phyloP scores from a whole-genome alignment of 257 asterid genomes.

The Solanum megistacrolobum region DNA sequence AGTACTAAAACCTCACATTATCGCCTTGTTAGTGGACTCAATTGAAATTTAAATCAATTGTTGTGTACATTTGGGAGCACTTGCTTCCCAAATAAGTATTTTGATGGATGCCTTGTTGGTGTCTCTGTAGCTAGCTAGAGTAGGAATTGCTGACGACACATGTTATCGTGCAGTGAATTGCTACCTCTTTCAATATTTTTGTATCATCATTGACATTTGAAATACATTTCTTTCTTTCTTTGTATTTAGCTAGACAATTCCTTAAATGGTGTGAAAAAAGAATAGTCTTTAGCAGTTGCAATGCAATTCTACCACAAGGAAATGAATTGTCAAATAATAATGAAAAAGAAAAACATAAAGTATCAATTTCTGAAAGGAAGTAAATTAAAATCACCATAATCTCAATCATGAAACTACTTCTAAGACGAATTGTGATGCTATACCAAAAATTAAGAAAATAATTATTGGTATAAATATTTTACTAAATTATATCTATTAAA shows the following conservation, averaged over 20 bases:
- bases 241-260: background rate
- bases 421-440: background rate
- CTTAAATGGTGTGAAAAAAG: background rate
- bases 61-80: background rate
- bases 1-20: conserved; percentile 24
- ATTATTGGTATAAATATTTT: too few species aligned
- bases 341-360: background rate
- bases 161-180: background rate
- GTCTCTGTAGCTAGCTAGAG: background rate
- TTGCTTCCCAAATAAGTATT: background rate
- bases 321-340: background rate
- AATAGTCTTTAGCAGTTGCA: background rate
- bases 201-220: background rate
- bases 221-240: too few species aligned
- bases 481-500: too few species aligned
- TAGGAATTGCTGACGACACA: background rate
- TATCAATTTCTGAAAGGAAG: too few species aligned
- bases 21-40: conserved; percentile 14
- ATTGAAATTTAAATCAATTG: background rate
- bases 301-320: background rate
- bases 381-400: background rate
- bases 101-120: background rate
- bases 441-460: background rate
- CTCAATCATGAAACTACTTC: background rate
- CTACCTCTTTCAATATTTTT: background rate